A percentile compares a stretch with the other conserved stretches of the same genome.
Conservation (phyloP, 1,284 basidiomycete species). For the Pseudozyma thailandica region DNA sequence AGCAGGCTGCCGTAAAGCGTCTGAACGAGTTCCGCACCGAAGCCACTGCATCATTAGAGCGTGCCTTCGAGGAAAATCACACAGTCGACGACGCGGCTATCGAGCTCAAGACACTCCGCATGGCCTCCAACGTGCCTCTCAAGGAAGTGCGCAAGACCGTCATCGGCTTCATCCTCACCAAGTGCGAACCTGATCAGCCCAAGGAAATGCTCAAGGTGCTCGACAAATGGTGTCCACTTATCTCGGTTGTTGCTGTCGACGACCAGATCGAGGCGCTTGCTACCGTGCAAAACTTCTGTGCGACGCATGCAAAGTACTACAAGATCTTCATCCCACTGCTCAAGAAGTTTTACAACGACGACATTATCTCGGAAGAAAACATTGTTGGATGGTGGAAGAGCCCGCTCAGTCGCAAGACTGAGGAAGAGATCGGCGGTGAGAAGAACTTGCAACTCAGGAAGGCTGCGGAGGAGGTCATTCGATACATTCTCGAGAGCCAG, state of each 20-base stretch:
- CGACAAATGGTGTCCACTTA: conserved; percentile 68
- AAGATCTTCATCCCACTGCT: conserved; percentile 69
- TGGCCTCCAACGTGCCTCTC: conserved; percentile 89
- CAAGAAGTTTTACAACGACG: conserved; percentile 69
- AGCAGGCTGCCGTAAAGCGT: conserved; percentile 48
- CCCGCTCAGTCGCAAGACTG: conserved; percentile 29
- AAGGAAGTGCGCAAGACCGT: conserved; percentile 81
- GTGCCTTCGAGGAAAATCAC: conserved; percentile 89
- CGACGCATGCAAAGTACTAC: conserved; percentile 39
- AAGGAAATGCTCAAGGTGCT: conserved; percentile 60
- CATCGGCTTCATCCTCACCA: conserved; percentile 70
- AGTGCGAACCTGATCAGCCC: conserved; percentile 54
- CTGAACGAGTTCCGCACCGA: conserved; percentile 79
- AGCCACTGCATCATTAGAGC: conserved; percentile 81
- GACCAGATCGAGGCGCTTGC: conserved; percentile 68
- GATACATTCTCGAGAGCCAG: conserved; percentile 68
- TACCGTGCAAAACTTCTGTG: conserved; percentile 57
- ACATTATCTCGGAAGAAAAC: conserved; percentile 69
- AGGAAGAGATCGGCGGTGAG: conserved; percentile 41
- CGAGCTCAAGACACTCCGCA: conserved; percentile 90
- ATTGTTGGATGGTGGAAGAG: conserved; percentile 69
- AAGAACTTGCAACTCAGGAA: conserved; percentile 66
- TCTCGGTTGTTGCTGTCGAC: conserved; percentile 67
- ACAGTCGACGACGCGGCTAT: conserved; percentile 90
- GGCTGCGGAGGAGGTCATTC: conserved; percentile 68